phyloP scores from a whole-genome alignment of 805 yeast genomes.

The Kodamaea kaohsiungensis region DNA sequence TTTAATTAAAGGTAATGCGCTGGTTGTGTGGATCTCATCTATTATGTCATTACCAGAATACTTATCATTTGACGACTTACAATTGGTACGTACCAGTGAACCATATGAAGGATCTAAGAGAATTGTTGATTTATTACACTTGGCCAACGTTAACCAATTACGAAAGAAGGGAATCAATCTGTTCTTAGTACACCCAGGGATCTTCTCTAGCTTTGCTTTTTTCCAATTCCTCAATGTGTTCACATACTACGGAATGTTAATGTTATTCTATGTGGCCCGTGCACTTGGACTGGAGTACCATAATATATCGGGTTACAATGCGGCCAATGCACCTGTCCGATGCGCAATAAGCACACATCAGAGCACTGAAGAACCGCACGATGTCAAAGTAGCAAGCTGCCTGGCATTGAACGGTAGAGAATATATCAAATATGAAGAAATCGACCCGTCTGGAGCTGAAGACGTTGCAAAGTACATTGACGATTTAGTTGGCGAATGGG shows the following conservation, averaged over 20 bases:
- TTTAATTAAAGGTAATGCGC: slow-evolving; percentile 57
- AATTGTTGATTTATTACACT: slow-evolving; percentile 78
- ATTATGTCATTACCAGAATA: slow-evolving; percentile 76
- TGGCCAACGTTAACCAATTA: slow-evolving; percentile 61
- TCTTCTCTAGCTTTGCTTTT: slow-evolving; percentile 82
- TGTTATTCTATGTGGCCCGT: slow-evolving; percentile 82
- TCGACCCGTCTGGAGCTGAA: slow-evolving; percentile 63
- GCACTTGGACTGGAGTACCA: slow-evolving; percentile 85
- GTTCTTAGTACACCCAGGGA: slow-evolving; percentile 91
- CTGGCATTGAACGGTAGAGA: slow-evolving; percentile 64
- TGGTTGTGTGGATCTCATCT: slow-evolving; percentile 83
- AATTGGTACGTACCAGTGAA: slow-evolving; percentile 58
- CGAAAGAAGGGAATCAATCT: slow-evolving; percentile 52
- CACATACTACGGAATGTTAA: slow-evolving; percentile 83
- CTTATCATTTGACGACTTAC: slow-evolving; percentile 73
- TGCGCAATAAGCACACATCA: slow-evolving; percentile 43
- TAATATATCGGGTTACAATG: slow-evolving; percentile 82
- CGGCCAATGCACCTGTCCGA: slow-evolving; percentile 79
- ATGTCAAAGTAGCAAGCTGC: slow-evolving; percentile 69
- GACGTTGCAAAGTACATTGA: slow-evolving; percentile 70
- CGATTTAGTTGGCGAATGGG: slow-evolving; percentile 65
- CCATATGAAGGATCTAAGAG: slow-evolving; percentile 94
- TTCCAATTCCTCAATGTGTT: slow-evolving; percentile 72
- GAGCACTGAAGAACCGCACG: slow-evolving; percentile 47
- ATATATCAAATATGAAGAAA: slow-evolving; percentile 53